Evolutionary conservation across 2,329 filamentous ascomycete species (phyloP).

Genomic region (Penicillium sp.): DNA sequence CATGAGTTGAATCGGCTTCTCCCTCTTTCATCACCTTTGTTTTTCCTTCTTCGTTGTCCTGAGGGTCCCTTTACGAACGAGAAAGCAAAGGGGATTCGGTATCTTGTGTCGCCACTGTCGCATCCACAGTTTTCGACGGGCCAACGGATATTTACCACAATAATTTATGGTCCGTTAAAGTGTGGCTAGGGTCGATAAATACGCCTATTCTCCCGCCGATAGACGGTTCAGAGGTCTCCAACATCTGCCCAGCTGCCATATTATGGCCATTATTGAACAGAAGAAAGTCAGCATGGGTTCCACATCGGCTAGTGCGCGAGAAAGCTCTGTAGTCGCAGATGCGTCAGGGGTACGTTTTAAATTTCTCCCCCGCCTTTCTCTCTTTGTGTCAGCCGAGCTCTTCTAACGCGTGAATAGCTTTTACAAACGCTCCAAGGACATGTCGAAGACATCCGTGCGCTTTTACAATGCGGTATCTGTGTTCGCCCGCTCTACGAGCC

Average conservation of each 20-base stretch:
- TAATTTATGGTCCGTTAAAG: neutral
- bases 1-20: constrained; percentile 3
- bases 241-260: neutral
- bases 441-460: constrained; percentile 57
- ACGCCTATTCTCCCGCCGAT: neutral
- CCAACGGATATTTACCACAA: neutral
- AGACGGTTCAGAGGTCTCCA: neutral
- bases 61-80: neutral
- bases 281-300: constrained; percentile 8
- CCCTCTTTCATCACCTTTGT: no score
- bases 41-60: neutral
- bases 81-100: neutral
- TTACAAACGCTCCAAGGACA: constrained; percentile 48
- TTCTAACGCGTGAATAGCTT: constrained; percentile 25
- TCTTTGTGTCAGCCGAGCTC: constrained; percentile 7
- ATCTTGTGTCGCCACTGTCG: neutral
- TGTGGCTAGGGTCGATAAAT: neutral
- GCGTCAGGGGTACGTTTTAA: constrained; percentile 27
- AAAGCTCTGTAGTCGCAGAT: constrained; percentile 6
- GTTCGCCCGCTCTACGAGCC: constrained; percentile 66
- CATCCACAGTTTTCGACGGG: neutral
- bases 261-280: constrained; percentile 7
- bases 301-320: constrained; percentile 4
- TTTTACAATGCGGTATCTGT: constrained; percentile 66
- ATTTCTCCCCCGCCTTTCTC: neutral